Conservation (phyloP, 1,284 basidiomycete genomes). For the Apiotrichum mycotoxinovorans region DNA sequence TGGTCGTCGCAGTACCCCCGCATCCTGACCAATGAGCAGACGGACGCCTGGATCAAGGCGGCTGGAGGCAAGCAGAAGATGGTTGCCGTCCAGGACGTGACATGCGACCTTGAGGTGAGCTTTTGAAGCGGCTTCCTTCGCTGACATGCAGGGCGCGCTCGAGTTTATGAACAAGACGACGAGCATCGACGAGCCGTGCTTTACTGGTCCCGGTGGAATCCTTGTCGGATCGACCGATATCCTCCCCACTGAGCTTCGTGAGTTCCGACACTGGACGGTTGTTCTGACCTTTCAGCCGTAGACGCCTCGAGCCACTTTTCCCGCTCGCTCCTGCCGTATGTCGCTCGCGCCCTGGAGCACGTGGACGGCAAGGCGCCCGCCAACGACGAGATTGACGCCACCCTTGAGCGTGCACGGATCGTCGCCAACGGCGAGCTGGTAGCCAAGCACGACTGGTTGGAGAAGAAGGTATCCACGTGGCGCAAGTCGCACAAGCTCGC, state of each 20-base stretch:
- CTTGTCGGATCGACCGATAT: slow-evolving; percentile 85
- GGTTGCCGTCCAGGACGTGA: slow-evolving; percentile 77
- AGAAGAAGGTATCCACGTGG: slow-evolving; percentile 56
- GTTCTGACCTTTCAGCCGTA: slow-evolving; percentile 32
- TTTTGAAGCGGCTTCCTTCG: not conserved
- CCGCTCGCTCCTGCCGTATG: slow-evolving; percentile 62
- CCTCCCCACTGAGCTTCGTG: slow-evolving; percentile 73
- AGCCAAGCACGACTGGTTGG: slow-evolving; percentile 61
- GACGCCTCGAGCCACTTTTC: slow-evolving; percentile 79
- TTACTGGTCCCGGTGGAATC: slow-evolving; percentile 56
- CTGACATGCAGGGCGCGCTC: slow-evolving; percentile 63
- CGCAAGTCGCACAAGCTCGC: slow-evolving; percentile 1
- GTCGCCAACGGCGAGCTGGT: slow-evolving; percentile 60
- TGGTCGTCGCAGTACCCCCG: slow-evolving; percentile 75
- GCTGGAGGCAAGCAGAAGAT: slow-evolving; percentile 51
- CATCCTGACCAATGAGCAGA: slow-evolving; percentile 66
- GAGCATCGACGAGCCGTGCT: slow-evolving; percentile 71
- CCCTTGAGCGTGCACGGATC: slow-evolving; percentile 66
- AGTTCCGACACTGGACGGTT: slow-evolving; percentile 7
- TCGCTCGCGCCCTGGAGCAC: slow-evolving; percentile 54
- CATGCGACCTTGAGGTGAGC: slow-evolving; percentile 70
- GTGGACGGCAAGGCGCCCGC: slow-evolving; percentile 15
- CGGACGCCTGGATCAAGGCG: slow-evolving; percentile 55
- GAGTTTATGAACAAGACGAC: slow-evolving; percentile 72
- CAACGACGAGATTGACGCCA: slow-evolving; percentile 44